Base-by-base conservation (phyloP, 148 eudicot species). In the Chenopodium formosanum region DNA sequence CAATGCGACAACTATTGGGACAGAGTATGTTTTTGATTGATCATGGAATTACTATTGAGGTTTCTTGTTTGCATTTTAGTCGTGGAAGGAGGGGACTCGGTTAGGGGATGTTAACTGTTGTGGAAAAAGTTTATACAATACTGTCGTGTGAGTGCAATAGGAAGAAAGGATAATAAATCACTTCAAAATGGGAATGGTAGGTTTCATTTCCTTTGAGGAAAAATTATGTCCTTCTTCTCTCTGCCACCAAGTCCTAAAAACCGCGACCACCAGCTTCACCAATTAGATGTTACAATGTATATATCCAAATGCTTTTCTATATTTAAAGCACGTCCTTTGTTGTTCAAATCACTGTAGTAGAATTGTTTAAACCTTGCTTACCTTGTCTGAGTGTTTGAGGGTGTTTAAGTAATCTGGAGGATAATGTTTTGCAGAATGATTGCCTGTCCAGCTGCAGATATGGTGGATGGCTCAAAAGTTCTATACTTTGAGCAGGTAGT, bases 401-500 rank as follows among this genome's bases (percentile, higher is more conserved):
- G 29, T 22, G 56, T 11, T 44, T 29, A 48, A 83, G 75, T 67
- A 63, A 74, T 40, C 29, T 34, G 29, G 58, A 83, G 44, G 76
- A 22, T 62, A 20, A 2, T 79, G 52, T 82, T 82, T 77, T 80
- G 70, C 79, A 95, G 98, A 86, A 91, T 94, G 98, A 89, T 95
- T 72, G 88, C 94, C 37, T 95, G 97, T 78, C 97, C 97, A 11
- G 98, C 97, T 83, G 97, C 97, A 32, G 98, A 95, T 78, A 91
- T 95, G 94, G 98, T 89, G 72, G 98, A 95, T 85, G 98, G 97
- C 79, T 91, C 98, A 22, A 93, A 92, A 79, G 92, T 92, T 85
- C 71, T 95, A 47, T 95, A 95, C 86, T 87, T 90, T 74, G 98
- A 95, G 85, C 98, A 95, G 85, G 98, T 91, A 70, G 83, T 83